Conservation (phyloP, 2,329 filamentous ascomycete genomes). For the Daldinia sp. region DNA sequence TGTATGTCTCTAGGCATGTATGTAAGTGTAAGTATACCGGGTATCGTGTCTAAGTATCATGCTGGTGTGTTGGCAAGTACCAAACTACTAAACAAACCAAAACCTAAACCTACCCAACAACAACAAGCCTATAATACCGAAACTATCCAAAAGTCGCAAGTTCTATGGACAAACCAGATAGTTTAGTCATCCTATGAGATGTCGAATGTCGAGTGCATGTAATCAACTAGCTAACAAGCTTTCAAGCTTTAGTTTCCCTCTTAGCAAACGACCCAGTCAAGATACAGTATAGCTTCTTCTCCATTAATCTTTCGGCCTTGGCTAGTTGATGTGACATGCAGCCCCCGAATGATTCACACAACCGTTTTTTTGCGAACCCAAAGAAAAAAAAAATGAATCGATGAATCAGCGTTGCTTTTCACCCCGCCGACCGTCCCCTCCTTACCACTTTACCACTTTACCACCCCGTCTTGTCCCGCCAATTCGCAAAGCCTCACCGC, state of each 20-base stretch:
- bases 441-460: conserved; percentile 1
- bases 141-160: conserved; percentile 1
- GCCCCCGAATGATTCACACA: conserved; percentile 40
- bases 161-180: conserved; percentile 24
- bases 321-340: conserved; percentile 14
- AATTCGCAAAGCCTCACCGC: conserved; percentile 41
- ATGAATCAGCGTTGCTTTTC: conserved; percentile 35
- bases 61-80: conserved; percentile 28
- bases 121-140: not conserved
- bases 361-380: not conserved
- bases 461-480: conserved; percentile 29
- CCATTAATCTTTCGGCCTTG: conserved; percentile 4
- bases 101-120: not conserved
- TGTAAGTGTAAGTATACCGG: not conserved
- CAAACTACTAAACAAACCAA: not conserved
- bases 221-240: not conserved
- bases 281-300: conserved; percentile 1
- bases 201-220: conserved; percentile 5
- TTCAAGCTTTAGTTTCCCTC: not conserved
- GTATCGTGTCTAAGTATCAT: conserved; percentile 1
- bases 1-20: not conserved
- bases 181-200: conserved; percentile 38
- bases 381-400: conserved; percentile 3
- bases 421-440: conserved; percentile 19
- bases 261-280: not conserved